Evolutionary conservation across 441 rosid species (phyloP).

Genomic region (Croton setiger): DNA sequence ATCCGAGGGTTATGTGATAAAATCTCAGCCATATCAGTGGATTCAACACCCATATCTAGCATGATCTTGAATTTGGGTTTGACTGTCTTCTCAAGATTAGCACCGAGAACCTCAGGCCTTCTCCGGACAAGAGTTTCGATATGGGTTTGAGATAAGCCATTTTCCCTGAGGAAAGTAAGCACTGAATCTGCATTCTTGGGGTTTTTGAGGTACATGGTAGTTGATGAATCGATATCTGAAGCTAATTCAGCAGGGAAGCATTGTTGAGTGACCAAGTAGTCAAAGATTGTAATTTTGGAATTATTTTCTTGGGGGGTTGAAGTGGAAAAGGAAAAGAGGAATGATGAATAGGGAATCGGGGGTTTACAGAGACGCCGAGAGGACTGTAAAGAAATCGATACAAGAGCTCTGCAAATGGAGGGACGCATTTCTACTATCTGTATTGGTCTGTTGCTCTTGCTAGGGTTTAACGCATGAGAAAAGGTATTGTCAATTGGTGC

Average conservation of each 20-base stretch:
- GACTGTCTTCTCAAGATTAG: conserved; percentile 24
- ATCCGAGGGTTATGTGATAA: conserved; percentile 32
- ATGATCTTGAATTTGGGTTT: conserved; percentile 36
- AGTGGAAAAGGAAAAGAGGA: conserved; percentile 20
- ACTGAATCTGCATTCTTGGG: conserved; percentile 24
- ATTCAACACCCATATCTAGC: conserved; percentile 28
- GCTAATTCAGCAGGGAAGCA: conserved; percentile 28
- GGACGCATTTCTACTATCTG: not conserved
- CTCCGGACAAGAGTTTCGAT: conserved; percentile 26
- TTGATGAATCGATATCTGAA: conserved; percentile 17
- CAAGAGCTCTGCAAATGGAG: not conserved
- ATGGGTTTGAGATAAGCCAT: conserved; percentile 30
- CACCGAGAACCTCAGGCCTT: conserved; percentile 23
- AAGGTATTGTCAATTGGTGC: no score
- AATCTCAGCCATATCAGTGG: conserved; percentile 22
- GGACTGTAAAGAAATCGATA: conserved; percentile 15
- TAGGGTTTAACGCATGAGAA: no score
- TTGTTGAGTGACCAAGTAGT: conserved; percentile 33
- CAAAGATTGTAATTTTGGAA: conserved; percentile 17
- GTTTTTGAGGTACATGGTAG: conserved; percentile 4
- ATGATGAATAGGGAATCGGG: conserved; percentile 12
- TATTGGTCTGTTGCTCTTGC: no score
- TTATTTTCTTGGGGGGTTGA: not conserved
- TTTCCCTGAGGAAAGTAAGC: conserved; percentile 28
- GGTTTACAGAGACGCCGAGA: conserved; percentile 14